Evolutionary conservation across 2,329 filamentous ascomycete genomes (phyloP).

Genomic region (Colletotrichum tabaci): DNA sequence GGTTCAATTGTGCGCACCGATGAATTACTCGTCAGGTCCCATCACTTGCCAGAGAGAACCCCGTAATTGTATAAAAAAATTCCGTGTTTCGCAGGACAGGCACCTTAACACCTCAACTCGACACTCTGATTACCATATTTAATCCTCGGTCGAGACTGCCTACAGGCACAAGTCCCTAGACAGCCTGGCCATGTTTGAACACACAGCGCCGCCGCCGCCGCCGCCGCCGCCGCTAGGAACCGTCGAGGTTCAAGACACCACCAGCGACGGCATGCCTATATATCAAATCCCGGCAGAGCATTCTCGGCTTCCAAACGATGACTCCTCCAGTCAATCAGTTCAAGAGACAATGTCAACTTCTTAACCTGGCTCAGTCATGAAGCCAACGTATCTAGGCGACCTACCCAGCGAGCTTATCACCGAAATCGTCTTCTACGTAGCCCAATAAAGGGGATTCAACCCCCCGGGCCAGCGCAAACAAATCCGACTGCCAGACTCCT

Average conservation of each 20-base stretch:
- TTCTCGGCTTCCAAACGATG: neutral
- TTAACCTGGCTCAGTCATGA: neutral
- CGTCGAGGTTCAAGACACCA: too few relatives aligned
- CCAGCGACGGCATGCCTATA: too few relatives aligned
- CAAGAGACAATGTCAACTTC: neutral
- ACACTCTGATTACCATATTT: neutral
- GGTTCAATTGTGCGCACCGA: neutral
- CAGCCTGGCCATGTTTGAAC: too few relatives aligned
- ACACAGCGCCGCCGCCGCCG: too few relatives aligned
- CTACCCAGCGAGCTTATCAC: neutral
- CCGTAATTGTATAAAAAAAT: too few relatives aligned
- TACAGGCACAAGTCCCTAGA: neutral
- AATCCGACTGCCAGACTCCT: too few relatives aligned
- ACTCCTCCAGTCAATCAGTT: neutral
- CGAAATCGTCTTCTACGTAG: neutral
- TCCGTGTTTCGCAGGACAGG: neutral
- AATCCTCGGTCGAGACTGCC: too few relatives aligned
- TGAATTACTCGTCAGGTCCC: too few relatives aligned
- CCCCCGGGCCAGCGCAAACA: neutral
- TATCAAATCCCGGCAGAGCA: neutral
- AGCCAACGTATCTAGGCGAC: neutral
- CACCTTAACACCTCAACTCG: neutral
- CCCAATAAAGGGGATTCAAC: neutral
- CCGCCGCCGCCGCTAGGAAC: too few relatives aligned
- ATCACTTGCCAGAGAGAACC: neutral